Percentiles rank a stretch among this genome's conserved stretches.
Conservation (phyloP, 345 rosid genomes). For the Linum trigynum region DNA sequence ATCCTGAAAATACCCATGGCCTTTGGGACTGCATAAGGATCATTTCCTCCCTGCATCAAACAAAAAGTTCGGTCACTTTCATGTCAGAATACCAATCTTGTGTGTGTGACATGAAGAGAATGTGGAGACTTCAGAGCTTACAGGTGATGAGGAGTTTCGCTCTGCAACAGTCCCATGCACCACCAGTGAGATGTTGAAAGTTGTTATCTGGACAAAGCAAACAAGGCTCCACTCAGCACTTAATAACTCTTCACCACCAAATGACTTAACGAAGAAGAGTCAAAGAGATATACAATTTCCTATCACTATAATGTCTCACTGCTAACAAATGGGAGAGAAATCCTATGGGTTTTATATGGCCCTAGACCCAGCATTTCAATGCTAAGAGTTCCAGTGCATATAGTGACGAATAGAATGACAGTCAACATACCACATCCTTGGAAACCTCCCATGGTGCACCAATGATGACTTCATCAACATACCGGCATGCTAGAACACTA, state of each 20-base stretch:
- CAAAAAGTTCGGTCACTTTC: background rate
- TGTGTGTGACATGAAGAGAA: background rate
- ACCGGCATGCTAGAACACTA: conserved; percentile 64
- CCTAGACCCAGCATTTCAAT: background rate
- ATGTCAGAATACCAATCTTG: background rate
- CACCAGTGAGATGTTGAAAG: conserved; percentile 54
- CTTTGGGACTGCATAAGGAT: conserved; percentile 64
- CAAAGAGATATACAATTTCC: background rate
- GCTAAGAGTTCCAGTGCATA: background rate
- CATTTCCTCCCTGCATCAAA: conserved; percentile 37
- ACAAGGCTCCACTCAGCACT: background rate
- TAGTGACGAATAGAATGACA: background rate
- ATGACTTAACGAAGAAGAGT: background rate
- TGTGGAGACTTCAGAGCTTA: background rate
- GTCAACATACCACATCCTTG: conserved; percentile 50
- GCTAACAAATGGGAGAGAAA: background rate
- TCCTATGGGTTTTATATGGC: background rate
- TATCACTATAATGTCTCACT: background rate
- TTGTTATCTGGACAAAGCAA: conserved; percentile 40
- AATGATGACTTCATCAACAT: conserved; percentile 73
- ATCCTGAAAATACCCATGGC: conserved; percentile 55
- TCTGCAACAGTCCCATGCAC: conserved; percentile 70
- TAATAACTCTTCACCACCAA: background rate
- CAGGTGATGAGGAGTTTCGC: conserved; percentile 20
- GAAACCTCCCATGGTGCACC: conserved; percentile 74